Evolutionary conservation across 2,329 filamentous ascomycete genomes (phyloP).

Genomic region (Botrytis pseudocinerea): DNA sequence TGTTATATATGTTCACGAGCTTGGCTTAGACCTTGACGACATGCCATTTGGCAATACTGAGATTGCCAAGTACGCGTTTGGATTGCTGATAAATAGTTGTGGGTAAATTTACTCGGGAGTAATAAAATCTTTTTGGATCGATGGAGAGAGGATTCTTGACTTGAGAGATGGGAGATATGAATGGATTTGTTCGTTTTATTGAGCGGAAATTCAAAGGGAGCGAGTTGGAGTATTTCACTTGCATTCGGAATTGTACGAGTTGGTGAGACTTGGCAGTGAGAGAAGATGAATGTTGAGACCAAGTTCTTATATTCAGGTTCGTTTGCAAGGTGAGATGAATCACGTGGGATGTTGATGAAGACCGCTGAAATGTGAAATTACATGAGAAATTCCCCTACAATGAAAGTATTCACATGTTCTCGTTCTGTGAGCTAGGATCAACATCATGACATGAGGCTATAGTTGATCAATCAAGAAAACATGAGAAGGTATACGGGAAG

Average conservation of each 20-base stretch:
- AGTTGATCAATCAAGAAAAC: not conserved
- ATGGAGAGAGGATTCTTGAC: not conserved
- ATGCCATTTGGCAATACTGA: not conserved
- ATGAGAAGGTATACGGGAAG: not conserved
- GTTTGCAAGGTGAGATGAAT: no score
- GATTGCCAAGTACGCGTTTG: not conserved
- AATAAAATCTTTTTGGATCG: fast-evolving
- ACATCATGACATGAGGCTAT: not conserved
- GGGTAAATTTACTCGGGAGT: not conserved
- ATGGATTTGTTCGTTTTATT: not conserved
- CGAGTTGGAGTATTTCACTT: not conserved
- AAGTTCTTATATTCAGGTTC: no score
- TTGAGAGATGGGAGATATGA: not conserved
- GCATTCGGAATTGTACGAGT: not conserved
- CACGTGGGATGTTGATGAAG: no score
- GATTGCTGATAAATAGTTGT: not conserved
- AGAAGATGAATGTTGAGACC: not conserved
- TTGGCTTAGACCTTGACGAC: not conserved
- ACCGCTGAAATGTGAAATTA: not conserved
- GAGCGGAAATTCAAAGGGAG: not conserved
- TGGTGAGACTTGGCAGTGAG: not conserved
- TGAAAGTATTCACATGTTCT: not conserved
- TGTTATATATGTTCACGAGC: not conserved
- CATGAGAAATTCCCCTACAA: not conserved
- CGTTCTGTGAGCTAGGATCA: not conserved